A percentile compares a stretch with the other conserved stretches of the same genome.
phyloP scores from a whole-genome alignment of 805 yeast genomes.

The Zygoascus flipseniorum region DNA sequence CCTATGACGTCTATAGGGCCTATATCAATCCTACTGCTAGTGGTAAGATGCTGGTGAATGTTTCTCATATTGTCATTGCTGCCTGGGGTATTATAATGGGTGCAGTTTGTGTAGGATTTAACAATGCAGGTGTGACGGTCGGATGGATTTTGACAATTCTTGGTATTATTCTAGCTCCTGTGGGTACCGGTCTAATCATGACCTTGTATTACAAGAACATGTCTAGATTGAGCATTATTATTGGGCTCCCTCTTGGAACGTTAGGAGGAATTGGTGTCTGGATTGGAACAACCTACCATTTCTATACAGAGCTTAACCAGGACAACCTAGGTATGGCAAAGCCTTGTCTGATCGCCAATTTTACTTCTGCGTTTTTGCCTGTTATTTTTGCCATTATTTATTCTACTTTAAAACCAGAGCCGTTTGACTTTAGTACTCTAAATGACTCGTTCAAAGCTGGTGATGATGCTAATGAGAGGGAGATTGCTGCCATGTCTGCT shows the following conservation, averaged over 20 bases:
- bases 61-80: conserved; percentile 61
- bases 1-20: conserved; percentile 76
- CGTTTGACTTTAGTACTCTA: conserved; percentile 44
- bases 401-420: conserved; percentile 23
- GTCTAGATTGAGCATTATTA: conserved; percentile 58
- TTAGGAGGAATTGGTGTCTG: conserved; percentile 65
- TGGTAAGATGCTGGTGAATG: conserved; percentile 60
- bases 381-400: conserved; percentile 9
- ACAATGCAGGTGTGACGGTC: conserved; percentile 75
- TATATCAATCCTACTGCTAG: conserved; percentile 71
- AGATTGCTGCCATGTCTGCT: conserved; percentile 19
- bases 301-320: conserved; percentile 21
- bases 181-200: conserved; percentile 67
- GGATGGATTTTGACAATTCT: conserved; percentile 78
- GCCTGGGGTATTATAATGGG: conserved; percentile 58
- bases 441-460: conserved; percentile 36
- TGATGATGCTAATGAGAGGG: conserved; percentile 31
- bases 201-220: conserved; percentile 58
- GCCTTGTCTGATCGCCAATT: conserved; percentile 27
- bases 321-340: conserved; percentile 20
- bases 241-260: conserved; percentile 68
- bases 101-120: conserved; percentile 71
- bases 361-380: conserved; percentile 24
- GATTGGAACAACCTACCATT: conserved; percentile 27
- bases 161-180: conserved; percentile 84